These are phyloP conservation scores for Trypanosoma theileri DNA, from an alignment of 208 protist genomes.

Conservation along the genomic window DNA sequence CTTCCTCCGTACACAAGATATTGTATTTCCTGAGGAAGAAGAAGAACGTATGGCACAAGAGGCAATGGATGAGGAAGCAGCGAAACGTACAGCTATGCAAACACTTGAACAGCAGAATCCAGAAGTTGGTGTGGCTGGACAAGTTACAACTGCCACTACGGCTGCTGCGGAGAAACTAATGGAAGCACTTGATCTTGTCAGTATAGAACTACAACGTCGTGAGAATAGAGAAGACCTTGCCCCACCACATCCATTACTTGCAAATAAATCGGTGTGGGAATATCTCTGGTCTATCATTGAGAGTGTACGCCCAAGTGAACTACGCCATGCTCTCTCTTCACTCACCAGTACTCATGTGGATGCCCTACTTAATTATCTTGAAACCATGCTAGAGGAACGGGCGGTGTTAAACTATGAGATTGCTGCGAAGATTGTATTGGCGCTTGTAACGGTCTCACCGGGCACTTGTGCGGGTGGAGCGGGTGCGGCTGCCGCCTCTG, in stretches of 20 bases:
- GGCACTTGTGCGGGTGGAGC: not conserved
- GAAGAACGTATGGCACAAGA: constrained; percentile 82
- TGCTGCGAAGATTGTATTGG: constrained; percentile 69
- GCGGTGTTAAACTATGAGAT: constrained; percentile 85
- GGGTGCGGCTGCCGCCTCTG: no score
- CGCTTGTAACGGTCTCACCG: constrained; percentile 51
- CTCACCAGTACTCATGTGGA: constrained; percentile 86
- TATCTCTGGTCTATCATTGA: constrained; percentile 84
- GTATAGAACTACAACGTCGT: constrained; percentile 75
- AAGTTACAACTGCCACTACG: constrained; percentile 60
- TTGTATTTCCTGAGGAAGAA: constrained; percentile 90
- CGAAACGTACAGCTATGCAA: constrained; percentile 61
- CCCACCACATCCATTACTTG: constrained; percentile 63
- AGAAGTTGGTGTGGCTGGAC: constrained; percentile 72
- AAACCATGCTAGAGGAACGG: constrained; percentile 55
- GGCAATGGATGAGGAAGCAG: constrained; percentile 87
- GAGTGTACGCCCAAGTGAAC: constrained; percentile 75
- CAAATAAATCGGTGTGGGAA: constrained; percentile 71
- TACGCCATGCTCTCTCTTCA: constrained; percentile 75
- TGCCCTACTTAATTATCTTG: constrained; percentile 67
- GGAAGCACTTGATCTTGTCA: constrained; percentile 86
- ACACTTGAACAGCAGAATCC: constrained; percentile 37
- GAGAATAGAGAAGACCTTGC: constrained; percentile 49
- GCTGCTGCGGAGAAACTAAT: constrained; percentile 84
- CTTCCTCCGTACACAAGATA: constrained; percentile 85